Evolutionary conservation across 495 filamentous ascomycete species (phyloP).

Genomic region (Neurospora tetrasperma): DNA sequence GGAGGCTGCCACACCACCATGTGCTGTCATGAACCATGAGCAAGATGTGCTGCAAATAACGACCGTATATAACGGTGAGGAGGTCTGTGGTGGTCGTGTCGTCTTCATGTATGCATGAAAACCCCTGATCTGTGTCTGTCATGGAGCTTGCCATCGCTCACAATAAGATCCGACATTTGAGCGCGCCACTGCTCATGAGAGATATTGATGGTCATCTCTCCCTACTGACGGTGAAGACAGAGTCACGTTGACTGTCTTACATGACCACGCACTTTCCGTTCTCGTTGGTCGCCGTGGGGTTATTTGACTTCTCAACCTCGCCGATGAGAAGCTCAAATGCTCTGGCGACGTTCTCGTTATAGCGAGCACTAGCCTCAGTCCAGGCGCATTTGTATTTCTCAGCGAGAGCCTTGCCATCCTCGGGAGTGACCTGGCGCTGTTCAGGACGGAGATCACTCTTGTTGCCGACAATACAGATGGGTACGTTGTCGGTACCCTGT

Average conservation of each 20-base stretch:
- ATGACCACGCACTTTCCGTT: slow-evolving; percentile 76
- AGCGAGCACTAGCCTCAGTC: slow-evolving; percentile 88
- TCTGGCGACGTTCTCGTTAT: slow-evolving; percentile 85
- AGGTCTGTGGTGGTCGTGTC: background rate
- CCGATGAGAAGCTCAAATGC: slow-evolving; percentile 92
- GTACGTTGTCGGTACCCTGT: slow-evolving; percentile 85
- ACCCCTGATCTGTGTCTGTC: background rate
- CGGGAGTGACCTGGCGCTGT: slow-evolving; percentile 79
- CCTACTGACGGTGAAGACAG: background rate
- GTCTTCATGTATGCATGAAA: background rate
- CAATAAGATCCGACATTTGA: background rate
- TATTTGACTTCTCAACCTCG: slow-evolving; percentile 90
- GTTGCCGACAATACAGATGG: slow-evolving; percentile 91
- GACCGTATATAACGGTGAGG: background rate
- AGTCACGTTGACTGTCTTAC: slow-evolving; percentile 33
- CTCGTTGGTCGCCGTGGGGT: slow-evolving; percentile 71
- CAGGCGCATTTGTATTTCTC: slow-evolving; percentile 86
- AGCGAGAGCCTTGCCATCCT: slow-evolving; percentile 70
- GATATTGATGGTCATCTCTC: background rate
- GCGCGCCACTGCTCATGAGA: background rate
- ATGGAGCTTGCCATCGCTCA: background rate
- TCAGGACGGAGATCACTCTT: slow-evolving; percentile 90
- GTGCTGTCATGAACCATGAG: background rate
- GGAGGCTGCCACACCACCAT: background rate
- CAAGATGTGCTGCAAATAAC: background rate